A percentile compares a stretch with the other conserved stretches of the same genome.
phyloP scores from a whole-genome alignment of 2,329 filamentous ascomycete species.

The Arthroderma sp. region DNA sequence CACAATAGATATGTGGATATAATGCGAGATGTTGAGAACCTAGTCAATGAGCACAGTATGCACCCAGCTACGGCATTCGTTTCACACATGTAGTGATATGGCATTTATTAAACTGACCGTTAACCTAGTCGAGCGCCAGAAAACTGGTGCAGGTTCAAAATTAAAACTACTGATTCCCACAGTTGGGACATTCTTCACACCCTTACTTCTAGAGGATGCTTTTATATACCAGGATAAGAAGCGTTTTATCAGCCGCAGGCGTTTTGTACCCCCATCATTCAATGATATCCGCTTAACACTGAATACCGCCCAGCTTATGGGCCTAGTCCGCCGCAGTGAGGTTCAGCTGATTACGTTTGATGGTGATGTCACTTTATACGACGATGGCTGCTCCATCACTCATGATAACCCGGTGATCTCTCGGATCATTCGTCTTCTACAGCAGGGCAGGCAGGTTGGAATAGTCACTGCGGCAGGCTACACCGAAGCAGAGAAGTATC shows the following conservation, averaged over 20 bases:
- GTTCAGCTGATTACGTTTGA: slow-evolving; percentile 89
- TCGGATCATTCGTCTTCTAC: slow-evolving; percentile 56
- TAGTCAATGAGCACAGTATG: slow-evolving; percentile 84
- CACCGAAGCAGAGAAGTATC: slow-evolving; percentile 74
- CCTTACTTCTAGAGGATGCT: slow-evolving; percentile 71
- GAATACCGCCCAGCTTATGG: slow-evolving; percentile 91
- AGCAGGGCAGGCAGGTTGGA: slow-evolving; percentile 67
- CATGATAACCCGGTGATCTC: slow-evolving; percentile 64
- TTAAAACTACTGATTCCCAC: slow-evolving; percentile 82
- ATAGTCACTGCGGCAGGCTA: slow-evolving; percentile 97
- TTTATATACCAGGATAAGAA: slow-evolving; percentile 81
- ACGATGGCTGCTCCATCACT: slow-evolving; percentile 69
- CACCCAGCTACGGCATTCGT: not conserved
- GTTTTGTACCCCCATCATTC: slow-evolving; percentile 92
- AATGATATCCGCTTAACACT: slow-evolving; percentile 89
- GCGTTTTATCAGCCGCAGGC: slow-evolving; percentile 74
- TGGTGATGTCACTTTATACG: slow-evolving; percentile 92
- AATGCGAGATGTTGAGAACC: slow-evolving; percentile 78
- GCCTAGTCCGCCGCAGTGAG: slow-evolving; percentile 58
- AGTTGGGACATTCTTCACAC: slow-evolving; percentile 88
- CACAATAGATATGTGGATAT: slow-evolving; percentile 89
- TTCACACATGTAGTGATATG: not conserved
- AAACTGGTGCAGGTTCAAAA: slow-evolving; percentile 58
- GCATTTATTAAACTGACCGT: too few species aligned
- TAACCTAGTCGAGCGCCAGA: slow-evolving; percentile 56